phyloP scores from a whole-genome alignment of 305 asterid species.

The Fraxinus sp. region DNA sequence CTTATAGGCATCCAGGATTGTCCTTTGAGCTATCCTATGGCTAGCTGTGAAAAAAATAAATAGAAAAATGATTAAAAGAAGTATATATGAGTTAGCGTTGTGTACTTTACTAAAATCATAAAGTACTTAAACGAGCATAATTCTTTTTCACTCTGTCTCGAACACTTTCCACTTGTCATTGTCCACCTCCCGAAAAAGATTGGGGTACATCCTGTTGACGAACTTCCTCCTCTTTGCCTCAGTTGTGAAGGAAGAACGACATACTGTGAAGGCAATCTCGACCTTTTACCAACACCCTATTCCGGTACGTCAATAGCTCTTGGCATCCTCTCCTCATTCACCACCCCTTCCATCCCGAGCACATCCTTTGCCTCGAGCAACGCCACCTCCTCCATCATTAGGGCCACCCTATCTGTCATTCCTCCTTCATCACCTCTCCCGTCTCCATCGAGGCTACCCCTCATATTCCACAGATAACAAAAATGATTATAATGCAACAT shows the following conservation, averaged over 20 bases:
- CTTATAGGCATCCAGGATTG: background rate
- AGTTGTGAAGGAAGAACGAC: background rate
- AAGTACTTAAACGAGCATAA: background rate
- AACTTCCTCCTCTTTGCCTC: background rate
- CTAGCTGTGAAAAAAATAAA: too few relatives aligned
- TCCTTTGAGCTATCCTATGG: background rate
- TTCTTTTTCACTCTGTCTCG: background rate
- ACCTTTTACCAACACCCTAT: background rate
- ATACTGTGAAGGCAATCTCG: background rate
- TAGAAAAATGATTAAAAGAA: too few relatives aligned
- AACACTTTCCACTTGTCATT: background rate
- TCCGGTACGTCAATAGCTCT: background rate
- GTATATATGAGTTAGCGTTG: background rate
- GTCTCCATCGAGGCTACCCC: background rate
- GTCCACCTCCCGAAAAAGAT: background rate
- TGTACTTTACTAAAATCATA: background rate
- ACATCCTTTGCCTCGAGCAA: too few relatives aligned
- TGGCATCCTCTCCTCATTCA: background rate
- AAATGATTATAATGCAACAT: too few relatives aligned
- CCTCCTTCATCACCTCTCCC: background rate
- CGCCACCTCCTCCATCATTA: too few relatives aligned
- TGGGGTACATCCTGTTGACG: background rate
- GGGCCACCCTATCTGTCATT: too few relatives aligned
- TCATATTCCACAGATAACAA: background rate
- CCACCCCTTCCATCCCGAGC: too few relatives aligned